A percentile compares a stretch with the other conserved stretches of the same genome.
These are phyloP conservation scores for Epithele typhae DNA, from an alignment of 768 basidiomycete species.

Conservation along the genomic window DNA sequence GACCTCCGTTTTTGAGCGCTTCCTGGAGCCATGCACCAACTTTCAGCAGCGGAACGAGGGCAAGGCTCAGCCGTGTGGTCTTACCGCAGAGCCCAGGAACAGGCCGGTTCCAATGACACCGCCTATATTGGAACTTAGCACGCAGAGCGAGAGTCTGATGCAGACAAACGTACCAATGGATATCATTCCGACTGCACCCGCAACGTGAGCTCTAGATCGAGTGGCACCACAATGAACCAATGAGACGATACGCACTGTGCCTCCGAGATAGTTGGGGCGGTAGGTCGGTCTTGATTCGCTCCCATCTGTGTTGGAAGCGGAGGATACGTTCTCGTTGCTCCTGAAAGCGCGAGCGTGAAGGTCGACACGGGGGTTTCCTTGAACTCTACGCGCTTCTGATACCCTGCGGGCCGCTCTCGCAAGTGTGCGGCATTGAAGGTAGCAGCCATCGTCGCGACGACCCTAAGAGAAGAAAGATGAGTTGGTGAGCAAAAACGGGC, in stretches of 20 bases:
- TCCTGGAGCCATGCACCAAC: constrained; percentile 14
- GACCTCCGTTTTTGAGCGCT: constrained; percentile 46
- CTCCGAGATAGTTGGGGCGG: constrained; percentile 24
- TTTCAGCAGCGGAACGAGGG: no score
- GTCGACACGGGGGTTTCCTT: neutral
- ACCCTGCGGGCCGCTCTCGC: no score
- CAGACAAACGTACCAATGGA: constrained; percentile 22
- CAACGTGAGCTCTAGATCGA: no score
- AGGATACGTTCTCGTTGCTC: constrained; percentile 19
- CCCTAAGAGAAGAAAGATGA: no score
- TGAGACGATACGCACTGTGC: constrained; percentile 23
- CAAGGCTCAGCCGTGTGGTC: no score
- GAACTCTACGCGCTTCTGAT: no score
- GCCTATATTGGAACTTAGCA: constrained; percentile 5
- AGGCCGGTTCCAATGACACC: constrained; percentile 37
- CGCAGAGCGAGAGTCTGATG: neutral
- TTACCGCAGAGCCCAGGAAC: constrained; percentile 32
- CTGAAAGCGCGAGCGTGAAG: constrained; percentile 4
- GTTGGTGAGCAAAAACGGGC: no score
- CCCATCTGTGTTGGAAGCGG: constrained; percentile 22
- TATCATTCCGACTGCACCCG: constrained; percentile 24
- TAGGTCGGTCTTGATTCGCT: constrained; percentile 22
- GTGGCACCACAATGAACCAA: neutral
- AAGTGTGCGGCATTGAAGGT: no score
- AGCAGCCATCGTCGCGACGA: no score